These are phyloP conservation scores for Globisporangium middletonii DNA, from an alignment of 352 stramenopile species.

Conservation along the genomic window DNA sequence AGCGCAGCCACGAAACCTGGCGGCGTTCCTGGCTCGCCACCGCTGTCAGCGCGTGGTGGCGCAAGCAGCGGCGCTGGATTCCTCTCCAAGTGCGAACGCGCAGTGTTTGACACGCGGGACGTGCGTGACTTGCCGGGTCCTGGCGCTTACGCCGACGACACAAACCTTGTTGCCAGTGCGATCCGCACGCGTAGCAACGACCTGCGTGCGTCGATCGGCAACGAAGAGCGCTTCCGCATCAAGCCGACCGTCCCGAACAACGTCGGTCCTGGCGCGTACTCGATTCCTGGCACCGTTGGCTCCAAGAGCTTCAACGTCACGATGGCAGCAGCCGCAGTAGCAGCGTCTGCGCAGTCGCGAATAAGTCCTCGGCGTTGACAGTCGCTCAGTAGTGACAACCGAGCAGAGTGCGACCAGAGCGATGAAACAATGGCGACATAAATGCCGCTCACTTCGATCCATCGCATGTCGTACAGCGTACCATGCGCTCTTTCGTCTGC, in stretches of 20 bases:
- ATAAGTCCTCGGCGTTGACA: neutral
- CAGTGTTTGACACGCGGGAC: slow-evolving; percentile 37
- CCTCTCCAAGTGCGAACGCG: slow-evolving; percentile 35
- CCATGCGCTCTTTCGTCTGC: too few species aligned
- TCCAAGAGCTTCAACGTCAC: slow-evolving; percentile 70
- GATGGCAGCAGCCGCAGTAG: slow-evolving; percentile 18
- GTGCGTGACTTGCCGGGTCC: slow-evolving; percentile 39
- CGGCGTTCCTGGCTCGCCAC: neutral
- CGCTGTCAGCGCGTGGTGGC: slow-evolving; percentile 8
- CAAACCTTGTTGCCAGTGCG: neutral
- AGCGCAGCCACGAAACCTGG: neutral
- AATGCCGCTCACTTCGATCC: too few species aligned
- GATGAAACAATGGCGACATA: too few species aligned
- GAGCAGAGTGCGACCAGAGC: too few species aligned
- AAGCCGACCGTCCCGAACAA: slow-evolving; percentile 37
- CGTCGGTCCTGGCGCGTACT: slow-evolving; percentile 48
- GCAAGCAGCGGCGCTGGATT: slow-evolving; percentile 18
- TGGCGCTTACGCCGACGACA: slow-evolving; percentile 29
- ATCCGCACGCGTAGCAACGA: slow-evolving; percentile 29
- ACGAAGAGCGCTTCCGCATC: slow-evolving; percentile 43
- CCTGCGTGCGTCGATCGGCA: slow-evolving; percentile 37
- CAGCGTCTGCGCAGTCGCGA: neutral
- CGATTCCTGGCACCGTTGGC: slow-evolving; percentile 46
- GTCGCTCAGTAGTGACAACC: neutral
- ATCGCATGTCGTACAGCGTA: too few species aligned